Percentiles rank a stretch among this genome's conserved stretches.
Conservation (phyloP, 495 filamentous ascomycete species). For the Xylaria telfairii region DNA sequence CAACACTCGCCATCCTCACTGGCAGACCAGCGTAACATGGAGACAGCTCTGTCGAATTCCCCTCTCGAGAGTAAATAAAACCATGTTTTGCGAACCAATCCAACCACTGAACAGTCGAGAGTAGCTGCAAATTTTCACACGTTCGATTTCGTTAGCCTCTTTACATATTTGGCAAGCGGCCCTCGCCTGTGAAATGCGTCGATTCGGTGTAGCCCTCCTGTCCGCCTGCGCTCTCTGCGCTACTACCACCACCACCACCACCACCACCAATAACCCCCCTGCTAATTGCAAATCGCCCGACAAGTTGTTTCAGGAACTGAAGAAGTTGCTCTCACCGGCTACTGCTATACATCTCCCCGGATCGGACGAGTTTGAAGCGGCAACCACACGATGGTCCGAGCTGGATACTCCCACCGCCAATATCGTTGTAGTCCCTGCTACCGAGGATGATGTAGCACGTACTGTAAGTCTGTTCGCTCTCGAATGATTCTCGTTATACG, state of each 20-base stretch:
- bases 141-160: conserved; percentile 4
- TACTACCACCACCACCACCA: no score
- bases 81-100: not conserved
- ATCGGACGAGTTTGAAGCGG: conserved; percentile 46
- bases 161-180: not conserved
- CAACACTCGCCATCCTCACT: not conserved
- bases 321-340: conserved; percentile 45
- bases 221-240: conserved; percentile 31
- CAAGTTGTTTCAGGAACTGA: not conserved
- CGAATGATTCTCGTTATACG: not conserved
- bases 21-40: not conserved
- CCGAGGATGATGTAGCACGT: conserved; percentile 57
- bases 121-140: not conserved
- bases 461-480: conserved; percentile 44
- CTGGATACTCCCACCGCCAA: conserved; percentile 49
- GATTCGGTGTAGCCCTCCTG: conserved; percentile 32
- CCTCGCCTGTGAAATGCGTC: conserved; percentile 31
- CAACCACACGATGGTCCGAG: conserved; percentile 53
- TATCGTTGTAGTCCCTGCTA: conserved; percentile 55
- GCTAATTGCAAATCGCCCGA: not conserved
- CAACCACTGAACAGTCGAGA: not conserved
- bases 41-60: not conserved
- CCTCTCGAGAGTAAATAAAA: not conserved
- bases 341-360: conserved; percentile 54
- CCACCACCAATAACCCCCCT: no score